Conservation (phyloP, 2,329 filamentous ascomycete genomes). For the Knoxdaviesia capensis region DNA sequence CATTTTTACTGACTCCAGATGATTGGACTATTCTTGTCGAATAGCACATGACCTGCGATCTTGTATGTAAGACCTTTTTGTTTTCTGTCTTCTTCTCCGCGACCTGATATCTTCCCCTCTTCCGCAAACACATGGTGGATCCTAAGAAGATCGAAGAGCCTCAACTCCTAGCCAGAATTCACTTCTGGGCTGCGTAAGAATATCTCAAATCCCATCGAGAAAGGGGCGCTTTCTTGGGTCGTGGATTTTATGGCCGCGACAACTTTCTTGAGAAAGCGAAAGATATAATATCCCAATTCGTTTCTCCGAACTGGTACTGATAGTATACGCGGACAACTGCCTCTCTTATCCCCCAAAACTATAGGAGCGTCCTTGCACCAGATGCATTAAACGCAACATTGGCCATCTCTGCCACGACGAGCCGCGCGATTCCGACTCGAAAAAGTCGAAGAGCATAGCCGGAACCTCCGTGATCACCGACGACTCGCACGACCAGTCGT, state of each 20-base stretch:
- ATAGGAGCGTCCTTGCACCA: constrained; percentile 84
- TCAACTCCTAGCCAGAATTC: no score
- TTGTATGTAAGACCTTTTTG: constrained; percentile 36
- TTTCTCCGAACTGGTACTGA: no score
- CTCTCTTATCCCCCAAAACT: constrained; percentile 8
- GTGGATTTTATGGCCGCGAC: no score
- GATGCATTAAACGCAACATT: constrained; percentile 97
- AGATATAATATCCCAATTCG: no score
- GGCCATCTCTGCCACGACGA: constrained; percentile 97
- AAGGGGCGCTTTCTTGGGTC: no score
- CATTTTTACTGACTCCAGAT: no score
- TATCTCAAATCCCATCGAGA: no score
- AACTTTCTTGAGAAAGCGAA: no score
- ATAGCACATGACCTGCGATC: constrained; percentile 84
- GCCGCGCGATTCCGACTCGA: constrained; percentile 64
- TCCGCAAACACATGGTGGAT: neutral
- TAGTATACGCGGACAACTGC: neutral
- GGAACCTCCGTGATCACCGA: constrained; percentile 32
- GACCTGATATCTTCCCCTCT: neutral
- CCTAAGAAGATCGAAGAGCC: neutral
- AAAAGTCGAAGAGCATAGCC: constrained; percentile 53
- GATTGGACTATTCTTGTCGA: constrained; percentile 4
- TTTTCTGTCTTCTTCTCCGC: neutral
- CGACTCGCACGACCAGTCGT: constrained; percentile 33
- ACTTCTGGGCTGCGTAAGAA: no score